Base-by-base conservation (phyloP, 1,139 yeast species). In the Candida gigantensis region DNA sequence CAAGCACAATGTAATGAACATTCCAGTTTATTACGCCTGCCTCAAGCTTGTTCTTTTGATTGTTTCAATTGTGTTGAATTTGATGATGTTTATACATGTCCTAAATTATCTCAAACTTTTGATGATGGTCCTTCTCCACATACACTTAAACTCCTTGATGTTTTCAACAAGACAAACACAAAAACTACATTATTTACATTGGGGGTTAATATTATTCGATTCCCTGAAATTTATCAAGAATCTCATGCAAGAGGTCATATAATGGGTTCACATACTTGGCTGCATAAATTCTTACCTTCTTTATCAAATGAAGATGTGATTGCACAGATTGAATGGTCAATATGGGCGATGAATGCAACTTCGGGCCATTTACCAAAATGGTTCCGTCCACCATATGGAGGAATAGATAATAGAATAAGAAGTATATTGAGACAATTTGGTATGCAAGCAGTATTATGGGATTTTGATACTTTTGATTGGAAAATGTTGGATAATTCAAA, bases 321-420 rank as follows among this genome's bases (percentile, higher is more conserved):
- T 41, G 96, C 97, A 0, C 96, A 90, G 57, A 65, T 90, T 32
- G 83, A 90, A 61, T 90, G 97, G 98, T 84, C 95, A 2, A 80
- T 89, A 25, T 90, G 97, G 97, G 96, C 97, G 5, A 87, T 89
- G 94, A 89, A 92, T 62, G 96, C 97, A 3, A 89, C 97, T 0
- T 85, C 88, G 0, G 72, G 81, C 15, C 92, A 89, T 51, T 58
- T 86, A n/a, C 97, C 97, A 10, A 83, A 84, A 52, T 92, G 92
- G 84, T 90, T 86, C 58, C 72, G 98, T 44, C 98, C 98, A 0
- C 98, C 98, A 0, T 90, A 87, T 58, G 97, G 97, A 1, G 97
- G 96, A 0, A 72, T 86, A 31, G 98, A 90, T 61, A 83, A 88
- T 56, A 68, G 97, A 36, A 84, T 90, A 1, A 66, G 97, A 39